Evolutionary conservation across 2,329 filamentous ascomycete species (phyloP).

Genomic region (Xylariaceae sp.): DNA sequence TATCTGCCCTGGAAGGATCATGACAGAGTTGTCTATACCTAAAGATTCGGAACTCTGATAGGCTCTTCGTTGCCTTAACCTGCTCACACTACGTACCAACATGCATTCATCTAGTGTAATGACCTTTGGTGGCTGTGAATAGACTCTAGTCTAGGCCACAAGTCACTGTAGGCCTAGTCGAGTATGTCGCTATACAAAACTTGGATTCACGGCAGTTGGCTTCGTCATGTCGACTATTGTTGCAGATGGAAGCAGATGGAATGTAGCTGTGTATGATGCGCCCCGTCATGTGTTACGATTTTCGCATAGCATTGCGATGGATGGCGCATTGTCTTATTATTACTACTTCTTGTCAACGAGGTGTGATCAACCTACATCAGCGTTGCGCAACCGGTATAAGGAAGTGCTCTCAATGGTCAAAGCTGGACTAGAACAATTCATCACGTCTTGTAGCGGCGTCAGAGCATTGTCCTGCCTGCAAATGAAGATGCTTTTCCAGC

Average conservation of each 20-base stretch:
- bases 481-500: no score
- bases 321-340: conserved; percentile 4
- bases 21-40: conserved; percentile 4
- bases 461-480: no score
- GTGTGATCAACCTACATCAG: not conserved
- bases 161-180: conserved; percentile 4
- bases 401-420: no score
- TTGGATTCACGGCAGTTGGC: no score
- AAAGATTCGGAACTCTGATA: conserved; percentile 3
- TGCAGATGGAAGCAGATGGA: conserved; percentile 9
- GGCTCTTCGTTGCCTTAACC: no score
- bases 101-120: conserved; percentile 1
- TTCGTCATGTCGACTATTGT: conserved; percentile 3
- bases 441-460: no score
- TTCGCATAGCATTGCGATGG: conserved; percentile 7
- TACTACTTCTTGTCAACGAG: not conserved
- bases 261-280: no score
- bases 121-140: conserved; percentile 16
- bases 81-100: not conserved
- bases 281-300: no score
- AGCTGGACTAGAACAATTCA: no score
- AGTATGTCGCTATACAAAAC: no score
- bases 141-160: conserved; percentile 9
- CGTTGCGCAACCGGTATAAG: no score
- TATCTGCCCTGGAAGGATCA: no score